phyloP scores from a whole-genome alignment of 1,139 yeast genomes.

The Geotrichum europaeum region DNA sequence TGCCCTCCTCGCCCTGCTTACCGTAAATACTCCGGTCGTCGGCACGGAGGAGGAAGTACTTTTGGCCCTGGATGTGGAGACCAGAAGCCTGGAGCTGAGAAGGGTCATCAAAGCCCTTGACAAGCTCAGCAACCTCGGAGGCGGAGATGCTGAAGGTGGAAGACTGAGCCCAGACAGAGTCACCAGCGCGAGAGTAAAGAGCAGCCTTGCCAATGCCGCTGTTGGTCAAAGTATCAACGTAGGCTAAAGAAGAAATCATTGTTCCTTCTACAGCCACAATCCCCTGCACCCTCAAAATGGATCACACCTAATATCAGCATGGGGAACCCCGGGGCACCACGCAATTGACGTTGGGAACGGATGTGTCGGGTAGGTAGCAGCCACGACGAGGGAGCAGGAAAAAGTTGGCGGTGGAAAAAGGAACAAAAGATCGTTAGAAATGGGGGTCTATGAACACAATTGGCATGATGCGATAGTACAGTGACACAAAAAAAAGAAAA shows the following conservation, averaged over 20 bases:
- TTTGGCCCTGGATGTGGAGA: constrained; percentile 74
- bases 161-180: constrained; percentile 88
- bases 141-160: constrained; percentile 57
- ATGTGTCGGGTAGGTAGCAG: constrained; percentile 1
- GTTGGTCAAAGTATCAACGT: constrained; percentile 84
- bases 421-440: neutral
- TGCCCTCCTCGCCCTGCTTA: constrained; percentile 81
- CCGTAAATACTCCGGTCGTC: constrained; percentile 94
- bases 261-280: neutral
- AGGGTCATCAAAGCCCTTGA: constrained; percentile 76
- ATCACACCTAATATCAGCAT: neutral
- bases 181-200: constrained; percentile 90
- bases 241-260: constrained; percentile 46
- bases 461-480: neutral
- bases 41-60: constrained; percentile 82
- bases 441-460: neutral
- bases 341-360: neutral
- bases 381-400: constrained; percentile 9
- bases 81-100: constrained; percentile 76
- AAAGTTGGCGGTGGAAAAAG: neutral
- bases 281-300: neutral
- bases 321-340: neutral
- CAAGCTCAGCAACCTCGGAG: constrained; percentile 67
- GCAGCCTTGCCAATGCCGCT: constrained; percentile 90
- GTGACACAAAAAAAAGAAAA: neutral